A percentile compares a stretch with the other conserved stretches of the same genome.
Evolutionary conservation across 1,139 yeast genomes (phyloP).

Genomic region (Pichia inconspicua): DNA sequence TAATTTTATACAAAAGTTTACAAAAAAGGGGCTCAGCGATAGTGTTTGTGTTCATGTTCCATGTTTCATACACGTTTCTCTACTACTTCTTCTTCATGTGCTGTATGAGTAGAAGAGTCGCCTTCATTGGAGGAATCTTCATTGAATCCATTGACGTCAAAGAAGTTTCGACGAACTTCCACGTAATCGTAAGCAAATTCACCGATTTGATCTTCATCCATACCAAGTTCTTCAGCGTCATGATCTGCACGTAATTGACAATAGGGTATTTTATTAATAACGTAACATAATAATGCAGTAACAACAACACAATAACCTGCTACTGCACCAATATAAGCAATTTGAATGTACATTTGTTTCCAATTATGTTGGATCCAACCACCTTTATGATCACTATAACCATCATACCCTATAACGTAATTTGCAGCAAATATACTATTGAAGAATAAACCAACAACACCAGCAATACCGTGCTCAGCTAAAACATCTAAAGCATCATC

Average conservation of each 20-base stretch:
- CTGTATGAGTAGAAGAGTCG: not conserved
- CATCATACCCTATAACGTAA: conserved; percentile 86
- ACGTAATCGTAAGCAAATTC: conserved; percentile 98
- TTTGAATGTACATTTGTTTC: conserved; percentile 83
- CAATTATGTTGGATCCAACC: conserved; percentile 92
- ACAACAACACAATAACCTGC: conserved; percentile 71
- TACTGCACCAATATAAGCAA: conserved; percentile 73
- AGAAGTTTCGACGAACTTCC: conserved; percentile 89
- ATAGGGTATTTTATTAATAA: conserved; percentile 74
- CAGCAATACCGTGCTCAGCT: conserved; percentile 98
- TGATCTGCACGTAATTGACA: conserved; percentile 72
- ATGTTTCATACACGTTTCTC: not conserved
- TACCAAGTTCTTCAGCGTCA: conserved; percentile 79
- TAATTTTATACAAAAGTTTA: too few relatives aligned
- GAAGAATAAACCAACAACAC: conserved; percentile 78
- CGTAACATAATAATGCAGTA: conserved; percentile 69
- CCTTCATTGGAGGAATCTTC: not conserved
- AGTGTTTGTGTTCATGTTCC: too few relatives aligned
- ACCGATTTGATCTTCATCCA: conserved; percentile 96
- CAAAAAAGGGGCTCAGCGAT: too few relatives aligned
- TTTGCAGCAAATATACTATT: conserved; percentile 84
- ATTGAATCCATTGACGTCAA: conserved; percentile 39
- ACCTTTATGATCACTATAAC: conserved; percentile 71
- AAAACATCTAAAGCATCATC: conserved; percentile 93
- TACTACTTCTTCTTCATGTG: not conserved